Conservation (phyloP, 306 rosid genomes). For the Cucurbita pepo region DNA sequence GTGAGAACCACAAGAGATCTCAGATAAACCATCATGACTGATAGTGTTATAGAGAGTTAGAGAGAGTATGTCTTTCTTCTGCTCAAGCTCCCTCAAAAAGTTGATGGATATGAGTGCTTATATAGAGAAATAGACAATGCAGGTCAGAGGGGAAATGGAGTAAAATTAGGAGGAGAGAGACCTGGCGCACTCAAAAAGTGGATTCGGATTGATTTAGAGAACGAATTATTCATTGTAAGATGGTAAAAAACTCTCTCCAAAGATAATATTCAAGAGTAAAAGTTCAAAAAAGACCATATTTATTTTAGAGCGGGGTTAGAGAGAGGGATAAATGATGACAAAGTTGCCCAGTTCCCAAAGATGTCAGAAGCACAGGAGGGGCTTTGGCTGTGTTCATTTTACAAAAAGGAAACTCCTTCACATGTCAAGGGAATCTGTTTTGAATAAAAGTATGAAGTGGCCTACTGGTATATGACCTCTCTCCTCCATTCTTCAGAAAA, state of each 20-base stretch:
- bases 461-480: not conserved
- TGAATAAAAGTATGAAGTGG: not conserved
- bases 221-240: too few relatives aligned
- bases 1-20: constrained; percentile 14
- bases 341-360: constrained; percentile 14
- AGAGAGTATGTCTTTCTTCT: not conserved
- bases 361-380: constrained; percentile 21
- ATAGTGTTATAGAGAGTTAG: not conserved
- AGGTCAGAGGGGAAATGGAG: not conserved
- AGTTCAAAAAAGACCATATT: too few relatives aligned
- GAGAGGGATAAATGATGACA: not conserved
- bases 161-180: not conserved
- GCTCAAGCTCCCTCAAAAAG: not conserved
- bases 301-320: too few relatives aligned
- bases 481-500: not conserved
- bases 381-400: constrained; percentile 10
- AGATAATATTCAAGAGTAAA: too few relatives aligned
- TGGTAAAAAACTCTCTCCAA: too few relatives aligned
- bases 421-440: constrained; percentile 22
- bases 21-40: constrained; percentile 22
- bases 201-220: too few relatives aligned
- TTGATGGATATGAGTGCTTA: not conserved
- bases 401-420: constrained; percentile 7
- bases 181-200: not conserved
- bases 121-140: constrained; percentile 6